Evolutionary conservation across 164 flowering plant species (phyloP).

Genomic region (Sedum album): DNA sequence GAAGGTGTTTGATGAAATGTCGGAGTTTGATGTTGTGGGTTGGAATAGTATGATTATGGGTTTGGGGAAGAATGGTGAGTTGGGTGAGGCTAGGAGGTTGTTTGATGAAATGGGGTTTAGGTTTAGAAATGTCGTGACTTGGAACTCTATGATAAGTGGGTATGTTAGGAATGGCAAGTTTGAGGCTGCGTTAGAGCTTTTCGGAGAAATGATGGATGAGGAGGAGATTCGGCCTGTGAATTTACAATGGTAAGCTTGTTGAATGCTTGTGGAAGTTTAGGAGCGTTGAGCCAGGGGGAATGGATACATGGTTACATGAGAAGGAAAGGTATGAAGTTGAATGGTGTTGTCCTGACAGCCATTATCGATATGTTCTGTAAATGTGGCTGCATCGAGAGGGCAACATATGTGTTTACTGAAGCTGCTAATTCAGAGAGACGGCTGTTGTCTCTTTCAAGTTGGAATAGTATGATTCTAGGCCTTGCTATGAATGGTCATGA

Average conservation of each 20-base stretch:
- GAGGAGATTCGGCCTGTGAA: constrained; percentile 41
- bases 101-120: constrained; percentile 36
- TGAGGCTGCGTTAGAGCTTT: constrained; percentile 52
- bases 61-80: constrained; percentile 43
- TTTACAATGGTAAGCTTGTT: constrained; percentile 68
- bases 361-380: constrained; percentile 76
- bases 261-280: constrained; percentile 50
- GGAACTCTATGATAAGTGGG: constrained; percentile 83
- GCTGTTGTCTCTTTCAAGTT: constrained; percentile 57
- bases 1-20: constrained; percentile 37
- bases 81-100: constrained; percentile 42
- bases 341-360: constrained; percentile 44
- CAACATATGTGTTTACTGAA: constrained; percentile 31
- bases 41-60: constrained; percentile 79
- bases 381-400: constrained; percentile 51
- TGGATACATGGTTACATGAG: constrained; percentile 61
- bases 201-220: constrained; percentile 34
- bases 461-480: constrained; percentile 77
- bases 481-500: constrained; percentile 58
- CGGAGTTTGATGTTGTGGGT: constrained; percentile 42
- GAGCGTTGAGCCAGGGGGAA: constrained; percentile 59
- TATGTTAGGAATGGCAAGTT: constrained; percentile 57
- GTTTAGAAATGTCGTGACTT: constrained; percentile 38
- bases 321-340: constrained; percentile 34
- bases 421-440: constrained; percentile 22